Evolutionary conservation across 202 grass and related monocot genomes (phyloP), one percentile per base, ranked within the genome.

Genomic region (Schoenoplectus tabernaemontani): DNA sequence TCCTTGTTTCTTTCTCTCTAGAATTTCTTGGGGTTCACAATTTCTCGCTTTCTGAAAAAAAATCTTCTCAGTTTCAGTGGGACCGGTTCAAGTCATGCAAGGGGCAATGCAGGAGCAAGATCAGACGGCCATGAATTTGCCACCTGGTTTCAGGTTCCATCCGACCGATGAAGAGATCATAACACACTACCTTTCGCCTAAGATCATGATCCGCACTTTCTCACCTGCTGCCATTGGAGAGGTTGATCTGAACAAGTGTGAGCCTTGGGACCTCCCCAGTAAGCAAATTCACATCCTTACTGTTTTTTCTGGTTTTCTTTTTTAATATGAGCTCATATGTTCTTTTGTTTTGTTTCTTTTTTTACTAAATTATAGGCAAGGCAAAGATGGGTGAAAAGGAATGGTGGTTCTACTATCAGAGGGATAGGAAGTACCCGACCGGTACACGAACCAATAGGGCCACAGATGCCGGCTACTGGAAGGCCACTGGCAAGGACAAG

Each of bases 341-440:
- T 30, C 4, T 60, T 62, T 11, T 41, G 47, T 0, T 17, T 26
- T 12, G 7, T 28, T 4, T 26, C 6, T 47, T 64, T 57, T 44
- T 67, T 61, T 54, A 16, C 9, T 51, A 12, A 33, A 67, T 70
- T 64, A n/a, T 0, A 96, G 89, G n/a, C 22, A 90, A 92, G 86
- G 87, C 89, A 1, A 97, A 94, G 84, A 87, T 87, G 83, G 89
- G 91, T 9, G 87, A 87, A 58, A 90, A 92, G 7, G 94, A 90
- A 44, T 87, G 89, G 87, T 94, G 91, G 78, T 97, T 94, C 78
- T 97, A 82, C 48, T 92, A 64, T 15, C 83, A 83, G 7, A 90
- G 81, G 62, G 91, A 92, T 16, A 86, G 87, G 53, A 97, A 93
- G 78, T 97, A 93, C 77, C 89, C 91, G 1, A 93, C 86, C 0